Conservation (phyloP, 140 eudicot species). For the Stevia rebaudiana region DNA sequence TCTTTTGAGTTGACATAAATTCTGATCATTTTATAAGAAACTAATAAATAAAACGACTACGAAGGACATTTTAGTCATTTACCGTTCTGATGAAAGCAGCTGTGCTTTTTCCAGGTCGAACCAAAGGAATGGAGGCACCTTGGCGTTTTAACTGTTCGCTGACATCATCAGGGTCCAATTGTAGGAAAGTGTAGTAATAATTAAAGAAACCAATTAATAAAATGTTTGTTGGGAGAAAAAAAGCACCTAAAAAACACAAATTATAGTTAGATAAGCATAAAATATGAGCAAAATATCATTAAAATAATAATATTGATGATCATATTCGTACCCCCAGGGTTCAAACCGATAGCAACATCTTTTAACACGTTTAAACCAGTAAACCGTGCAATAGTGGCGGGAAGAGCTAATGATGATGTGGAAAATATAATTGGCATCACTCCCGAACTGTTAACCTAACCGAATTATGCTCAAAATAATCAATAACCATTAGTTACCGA, state of each 20-base stretch:
- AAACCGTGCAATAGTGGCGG: slow-evolving; percentile 92
- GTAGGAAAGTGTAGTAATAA: slow-evolving; percentile 95
- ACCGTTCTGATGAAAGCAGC: slow-evolving; percentile 88
- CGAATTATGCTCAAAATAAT: neutral
- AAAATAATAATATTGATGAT: neutral
- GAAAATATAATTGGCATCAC: slow-evolving; percentile 99
- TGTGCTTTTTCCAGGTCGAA: slow-evolving; percentile 97
- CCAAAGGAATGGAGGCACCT: slow-evolving; percentile 98
- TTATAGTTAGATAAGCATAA: slow-evolving; percentile 5
- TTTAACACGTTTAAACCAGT: slow-evolving; percentile 74
- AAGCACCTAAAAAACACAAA: slow-evolving; percentile 49
- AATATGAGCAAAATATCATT: neutral
- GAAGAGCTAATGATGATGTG: slow-evolving; percentile 94
- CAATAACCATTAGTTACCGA: slow-evolving; percentile 7
- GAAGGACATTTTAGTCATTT: slow-evolving; percentile 4
- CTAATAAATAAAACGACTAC: too few species aligned
- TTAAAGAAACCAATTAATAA: slow-evolving; percentile 88
- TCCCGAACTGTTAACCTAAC: slow-evolving; percentile 96
- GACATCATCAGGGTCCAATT: slow-evolving; percentile 96
- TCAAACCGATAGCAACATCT: slow-evolving; percentile 75
- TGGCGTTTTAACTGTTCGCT: slow-evolving; percentile 97
- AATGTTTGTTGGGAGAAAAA: slow-evolving; percentile 86
- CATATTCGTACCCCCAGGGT: slow-evolving; percentile 77
- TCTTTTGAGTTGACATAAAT: too few species aligned
- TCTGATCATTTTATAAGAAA: too few species aligned